phyloP scores from a whole-genome alignment of 306 rosid species.

The Carpinus viminea region DNA sequence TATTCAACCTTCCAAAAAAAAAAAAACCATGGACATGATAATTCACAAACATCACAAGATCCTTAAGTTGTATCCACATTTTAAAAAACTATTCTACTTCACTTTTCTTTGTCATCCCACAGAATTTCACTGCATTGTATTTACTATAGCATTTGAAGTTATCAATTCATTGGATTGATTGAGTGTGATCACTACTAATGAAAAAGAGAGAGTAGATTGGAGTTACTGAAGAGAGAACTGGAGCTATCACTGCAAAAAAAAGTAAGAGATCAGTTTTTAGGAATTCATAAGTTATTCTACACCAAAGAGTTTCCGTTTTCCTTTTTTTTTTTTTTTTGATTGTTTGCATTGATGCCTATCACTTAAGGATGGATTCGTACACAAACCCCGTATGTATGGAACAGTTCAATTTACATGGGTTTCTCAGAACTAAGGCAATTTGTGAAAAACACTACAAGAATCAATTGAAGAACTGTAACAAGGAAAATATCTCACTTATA shows the following conservation, averaged over 20 bases:
- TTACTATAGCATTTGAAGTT: slow-evolving; percentile 5
- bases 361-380: slow-evolving; percentile 14
- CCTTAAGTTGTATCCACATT: slow-evolving; percentile 7
- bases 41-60: slow-evolving; percentile 15
- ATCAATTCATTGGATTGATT: not conserved
- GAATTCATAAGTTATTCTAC: slow-evolving; percentile 8
- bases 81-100: not conserved
- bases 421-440: slow-evolving; percentile 23
- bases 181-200: not conserved
- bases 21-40: not conserved
- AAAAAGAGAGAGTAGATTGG: not conserved
- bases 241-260: not conserved
- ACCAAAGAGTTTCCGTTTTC: not conserved
- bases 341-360: slow-evolving; percentile 6
- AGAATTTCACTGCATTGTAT: not conserved
- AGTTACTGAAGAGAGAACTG: not conserved
- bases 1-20: slow-evolving; percentile 24
- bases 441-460: slow-evolving; percentile 15
- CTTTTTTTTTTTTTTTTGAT: not conserved
- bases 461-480: slow-evolving; percentile 29
- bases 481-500: slow-evolving; percentile 69
- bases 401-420: slow-evolving; percentile 18
- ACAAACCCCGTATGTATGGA: slow-evolving; percentile 14
- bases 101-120: not conserved
- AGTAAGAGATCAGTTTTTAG: slow-evolving; percentile 7